A percentile compares a stretch with the other conserved stretches of the same genome.
These are phyloP conservation scores for Colletotrichum tofieldiae DNA, from an alignment of 2,329 filamentous ascomycete species.

Conservation along the genomic window DNA sequence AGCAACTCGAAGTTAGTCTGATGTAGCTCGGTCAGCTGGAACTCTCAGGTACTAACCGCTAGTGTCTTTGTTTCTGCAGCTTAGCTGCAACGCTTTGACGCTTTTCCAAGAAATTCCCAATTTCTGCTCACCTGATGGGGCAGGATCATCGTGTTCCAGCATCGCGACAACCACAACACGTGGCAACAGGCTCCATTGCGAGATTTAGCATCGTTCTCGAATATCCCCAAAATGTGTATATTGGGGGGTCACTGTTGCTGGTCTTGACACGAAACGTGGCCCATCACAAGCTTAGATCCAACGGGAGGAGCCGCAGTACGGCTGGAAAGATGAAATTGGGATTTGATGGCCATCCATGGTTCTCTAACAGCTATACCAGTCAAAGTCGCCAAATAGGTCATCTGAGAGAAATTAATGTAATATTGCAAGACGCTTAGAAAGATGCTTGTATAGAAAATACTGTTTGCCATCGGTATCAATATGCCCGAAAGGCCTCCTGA, in stretches of 20 bases:
- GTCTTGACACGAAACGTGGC: neutral
- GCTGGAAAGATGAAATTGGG: neutral
- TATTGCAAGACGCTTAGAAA: neutral
- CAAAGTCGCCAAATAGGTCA: neutral
- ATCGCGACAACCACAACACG: neutral
- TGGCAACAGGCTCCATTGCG: neutral
- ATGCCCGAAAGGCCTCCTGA: neutral
- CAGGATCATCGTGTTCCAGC: neutral
- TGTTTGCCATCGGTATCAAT: neutral
- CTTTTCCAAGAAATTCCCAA: neutral
- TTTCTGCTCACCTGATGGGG: neutral
- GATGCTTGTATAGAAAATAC: neutral
- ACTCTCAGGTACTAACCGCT: neutral
- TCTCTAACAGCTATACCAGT: neutral
- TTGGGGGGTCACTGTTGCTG: neutral
- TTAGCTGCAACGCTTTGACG: constrained; percentile 5
- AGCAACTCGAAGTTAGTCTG: neutral
- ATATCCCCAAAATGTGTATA: neutral
- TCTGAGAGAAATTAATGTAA: neutral
- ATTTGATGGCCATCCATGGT: neutral
- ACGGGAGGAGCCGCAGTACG: neutral
- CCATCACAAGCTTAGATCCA: neutral
- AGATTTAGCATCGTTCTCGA: no score
- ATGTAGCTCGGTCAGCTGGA: constrained; percentile 3
- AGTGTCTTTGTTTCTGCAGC: constrained; percentile 1